Conservation (phyloP, 2,329 filamentous ascomycete genomes). For the Chaetomiaceae sp. region DNA sequence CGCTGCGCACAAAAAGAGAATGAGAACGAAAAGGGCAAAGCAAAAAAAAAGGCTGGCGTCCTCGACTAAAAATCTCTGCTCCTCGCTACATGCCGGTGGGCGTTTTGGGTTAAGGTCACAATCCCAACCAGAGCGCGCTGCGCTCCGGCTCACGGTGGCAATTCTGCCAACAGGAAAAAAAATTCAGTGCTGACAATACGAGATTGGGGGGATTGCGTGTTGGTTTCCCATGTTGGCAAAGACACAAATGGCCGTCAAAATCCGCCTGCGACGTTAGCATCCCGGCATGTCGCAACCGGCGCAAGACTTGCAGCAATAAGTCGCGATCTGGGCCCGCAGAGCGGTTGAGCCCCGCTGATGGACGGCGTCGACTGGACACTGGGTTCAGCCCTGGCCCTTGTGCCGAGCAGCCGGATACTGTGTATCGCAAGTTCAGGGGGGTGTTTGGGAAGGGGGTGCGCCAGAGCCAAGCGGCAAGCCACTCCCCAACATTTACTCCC, state of each 20-base stretch:
- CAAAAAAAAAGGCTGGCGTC: not conserved
- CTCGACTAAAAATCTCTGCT: not conserved
- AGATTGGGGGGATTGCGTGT: not conserved
- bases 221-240: not conserved
- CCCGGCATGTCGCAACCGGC: slow-evolving; percentile 9
- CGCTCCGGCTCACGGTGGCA: not conserved
- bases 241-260: not conserved
- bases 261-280: slow-evolving; percentile 1
- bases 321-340: slow-evolving; percentile 7
- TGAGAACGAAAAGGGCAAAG: too few species aligned
- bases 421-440: too few species aligned
- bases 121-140: not conserved
- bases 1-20: too few species aligned
- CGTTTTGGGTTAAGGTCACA: slow-evolving; percentile 10
- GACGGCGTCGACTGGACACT: not conserved
- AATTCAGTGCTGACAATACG: slow-evolving; percentile 2
- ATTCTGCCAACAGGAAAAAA: not conserved
- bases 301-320: slow-evolving; percentile 1
- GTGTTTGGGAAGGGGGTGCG: too few species aligned
- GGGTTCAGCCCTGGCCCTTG: slow-evolving; percentile 9
- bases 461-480: too few species aligned
- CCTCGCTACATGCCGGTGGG: slow-evolving; percentile 5
- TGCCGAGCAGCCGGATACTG: slow-evolving; percentile 15
- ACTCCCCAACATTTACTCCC: too few species aligned
- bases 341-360: not conserved